A percentile compares a stretch with the other conserved stretches of the same genome.
Evolutionary conservation across 306 rosid genomes (phyloP).

Genomic region (Rubus idaeus): DNA sequence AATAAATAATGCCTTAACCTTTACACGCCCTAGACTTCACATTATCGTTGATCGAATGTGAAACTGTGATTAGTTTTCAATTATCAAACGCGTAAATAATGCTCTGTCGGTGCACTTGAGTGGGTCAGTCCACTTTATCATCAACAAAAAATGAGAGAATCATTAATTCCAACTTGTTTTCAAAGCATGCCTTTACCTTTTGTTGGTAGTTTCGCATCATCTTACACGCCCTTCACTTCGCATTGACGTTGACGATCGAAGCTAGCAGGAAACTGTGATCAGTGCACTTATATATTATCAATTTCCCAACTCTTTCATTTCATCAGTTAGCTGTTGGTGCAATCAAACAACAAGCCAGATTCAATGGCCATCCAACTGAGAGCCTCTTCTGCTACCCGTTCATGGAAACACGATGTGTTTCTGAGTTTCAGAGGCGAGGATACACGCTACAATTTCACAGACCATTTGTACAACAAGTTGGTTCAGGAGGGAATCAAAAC

Average conservation of each 20-base stretch:
- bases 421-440: conserved; percentile 2
- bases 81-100: too few species aligned
- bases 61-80: too few species aligned
- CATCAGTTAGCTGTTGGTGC: background rate
- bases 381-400: background rate
- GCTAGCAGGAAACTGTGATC: too few species aligned
- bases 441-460: background rate
- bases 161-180: too few species aligned
- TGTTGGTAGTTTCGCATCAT: background rate
- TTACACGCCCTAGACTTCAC: background rate
- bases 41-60: too few species aligned
- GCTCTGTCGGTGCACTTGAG: too few species aligned
- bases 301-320: background rate
- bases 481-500: background rate
- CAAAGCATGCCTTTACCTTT: too few species aligned
- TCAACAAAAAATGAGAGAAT: too few species aligned
- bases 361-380: background rate
- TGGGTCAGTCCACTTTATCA: too few species aligned
- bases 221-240: background rate
- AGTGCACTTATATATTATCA: too few species aligned
- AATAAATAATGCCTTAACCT: too few species aligned
- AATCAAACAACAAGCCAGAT: background rate
- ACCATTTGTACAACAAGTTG: background rate
- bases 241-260: too few species aligned
- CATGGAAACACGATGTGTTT: background rate